Conservation (phyloP, 192 early-diverging fungal species). For the Coemansia sp. region DNA sequence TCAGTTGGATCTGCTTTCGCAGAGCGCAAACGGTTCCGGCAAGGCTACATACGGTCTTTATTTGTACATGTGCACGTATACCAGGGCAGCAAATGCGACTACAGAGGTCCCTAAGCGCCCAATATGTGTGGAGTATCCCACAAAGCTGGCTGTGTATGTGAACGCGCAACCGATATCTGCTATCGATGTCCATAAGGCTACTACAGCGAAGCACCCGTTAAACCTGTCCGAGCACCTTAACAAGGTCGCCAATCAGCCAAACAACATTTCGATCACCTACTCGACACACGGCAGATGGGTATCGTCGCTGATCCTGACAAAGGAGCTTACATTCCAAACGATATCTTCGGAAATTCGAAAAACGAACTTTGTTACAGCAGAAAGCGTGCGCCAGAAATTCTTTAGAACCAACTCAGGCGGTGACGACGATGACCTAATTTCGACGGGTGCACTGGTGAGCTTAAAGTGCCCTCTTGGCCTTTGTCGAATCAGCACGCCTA, state of each 20-base stretch:
- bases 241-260: constrained; percentile 13
- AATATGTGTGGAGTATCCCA: constrained; percentile 10
- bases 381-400: constrained; percentile 39
- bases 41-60: constrained; percentile 10
- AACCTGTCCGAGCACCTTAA: constrained; percentile 20
- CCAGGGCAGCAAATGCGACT: constrained; percentile 13
- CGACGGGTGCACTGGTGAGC: constrained; percentile 64
- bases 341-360: constrained; percentile 30
- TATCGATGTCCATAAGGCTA: neutral
- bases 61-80: constrained; percentile 19
- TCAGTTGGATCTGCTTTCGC: constrained; percentile 9
- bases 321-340: constrained; percentile 25
- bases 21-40: neutral
- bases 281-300: constrained; percentile 13
- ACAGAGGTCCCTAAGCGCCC: constrained; percentile 23
- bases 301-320: constrained; percentile 22
- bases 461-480: constrained; percentile 76
- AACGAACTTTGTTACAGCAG: constrained; percentile 11
- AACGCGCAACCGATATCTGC: neutral
- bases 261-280: constrained; percentile 31
- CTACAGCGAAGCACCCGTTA: constrained; percentile 9
- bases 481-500: constrained; percentile 66
- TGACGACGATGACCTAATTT: constrained; percentile 68
- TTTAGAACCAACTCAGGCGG: constrained; percentile 42
- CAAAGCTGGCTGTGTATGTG: neutral